A percentile compares a stretch with the other conserved stretches of the same genome.
Conservation (phyloP, 2,329 filamentous ascomycete genomes). For the Alternaria consortialis region DNA sequence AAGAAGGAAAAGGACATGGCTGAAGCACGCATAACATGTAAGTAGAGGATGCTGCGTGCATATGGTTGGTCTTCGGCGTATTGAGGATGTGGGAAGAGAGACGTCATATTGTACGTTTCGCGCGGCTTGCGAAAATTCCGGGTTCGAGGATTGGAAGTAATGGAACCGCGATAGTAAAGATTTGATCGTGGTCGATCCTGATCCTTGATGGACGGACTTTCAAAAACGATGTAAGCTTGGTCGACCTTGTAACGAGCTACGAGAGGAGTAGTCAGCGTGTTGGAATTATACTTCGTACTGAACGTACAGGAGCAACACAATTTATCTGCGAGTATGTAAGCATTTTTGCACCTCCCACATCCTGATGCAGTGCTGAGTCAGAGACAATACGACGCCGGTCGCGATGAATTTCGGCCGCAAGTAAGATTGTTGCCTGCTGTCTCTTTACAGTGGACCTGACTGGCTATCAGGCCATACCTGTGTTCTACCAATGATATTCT, state of each 20-base stretch:
- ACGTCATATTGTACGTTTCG: conserved; percentile 57
- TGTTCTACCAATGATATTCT: conserved; percentile 10
- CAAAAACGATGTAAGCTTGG: not conserved
- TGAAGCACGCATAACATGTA: conserved; percentile 67
- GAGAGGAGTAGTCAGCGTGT: not conserved
- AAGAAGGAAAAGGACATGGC: conserved; percentile 64
- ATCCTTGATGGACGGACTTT: not conserved
- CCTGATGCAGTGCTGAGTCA: not conserved
- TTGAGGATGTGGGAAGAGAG: conserved; percentile 62
- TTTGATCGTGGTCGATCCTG: not conserved
- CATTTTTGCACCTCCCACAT: not conserved
- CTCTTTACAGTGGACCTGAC: not conserved
- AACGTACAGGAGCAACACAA: not conserved
- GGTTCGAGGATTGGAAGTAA: not conserved
- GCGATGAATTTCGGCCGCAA: conserved; percentile 7
- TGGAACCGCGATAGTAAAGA: not conserved
- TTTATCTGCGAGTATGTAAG: not conserved
- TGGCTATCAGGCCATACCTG: not conserved
- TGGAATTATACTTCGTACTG: not conserved
- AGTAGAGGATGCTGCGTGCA: conserved; percentile 63
- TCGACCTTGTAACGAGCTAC: not conserved
- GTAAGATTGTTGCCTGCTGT: not conserved
- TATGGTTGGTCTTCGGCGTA: conserved; percentile 72
- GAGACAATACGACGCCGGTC: not conserved
- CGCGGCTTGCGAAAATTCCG: not conserved